A percentile compares a stretch with the other conserved stretches of the same genome.
phyloP scores from a whole-genome alignment of 169 alveolate species.

The Toxoplasma gondii region DNA sequence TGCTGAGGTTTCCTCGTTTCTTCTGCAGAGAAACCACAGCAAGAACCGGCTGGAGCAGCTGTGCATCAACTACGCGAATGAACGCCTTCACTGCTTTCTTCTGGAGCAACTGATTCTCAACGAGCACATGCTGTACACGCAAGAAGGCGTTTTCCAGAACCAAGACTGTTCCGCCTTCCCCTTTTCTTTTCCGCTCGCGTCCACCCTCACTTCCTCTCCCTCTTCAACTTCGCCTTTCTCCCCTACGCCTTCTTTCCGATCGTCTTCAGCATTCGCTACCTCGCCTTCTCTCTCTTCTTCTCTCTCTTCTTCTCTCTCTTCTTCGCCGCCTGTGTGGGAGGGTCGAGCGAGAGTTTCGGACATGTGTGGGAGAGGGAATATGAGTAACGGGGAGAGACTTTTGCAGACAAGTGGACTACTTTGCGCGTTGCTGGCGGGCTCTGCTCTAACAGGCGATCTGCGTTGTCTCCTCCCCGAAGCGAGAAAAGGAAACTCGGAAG shows the following conservation, averaged over 20 bases:
- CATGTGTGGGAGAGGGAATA: background rate
- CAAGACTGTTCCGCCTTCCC: background rate
- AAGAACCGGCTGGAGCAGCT: conserved; percentile 47
- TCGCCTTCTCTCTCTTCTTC: background rate
- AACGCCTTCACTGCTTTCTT: conserved; percentile 38
- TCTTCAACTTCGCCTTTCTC: background rate
- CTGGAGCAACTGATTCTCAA: conserved; percentile 11
- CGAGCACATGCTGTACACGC: background rate
- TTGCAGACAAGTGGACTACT: background rate
- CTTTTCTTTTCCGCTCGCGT: background rate
- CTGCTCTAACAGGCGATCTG: background rate
- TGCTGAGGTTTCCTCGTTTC: background rate
- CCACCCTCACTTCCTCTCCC: background rate
- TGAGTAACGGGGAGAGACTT: background rate
- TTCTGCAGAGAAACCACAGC: background rate
- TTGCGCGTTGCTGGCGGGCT: background rate
- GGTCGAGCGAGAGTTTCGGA: background rate
- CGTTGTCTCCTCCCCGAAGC: background rate
- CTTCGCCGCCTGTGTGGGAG: background rate
- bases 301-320: background rate
- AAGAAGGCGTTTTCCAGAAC: background rate
- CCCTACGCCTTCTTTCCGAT: background rate
- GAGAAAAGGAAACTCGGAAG: background rate
- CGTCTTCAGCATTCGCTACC: background rate
- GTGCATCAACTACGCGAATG: conserved; percentile 58